These are phyloP conservation scores for Fusarium udum DNA, from an alignment of 2,329 filamentous ascomycete genomes.

Conservation along the genomic window DNA sequence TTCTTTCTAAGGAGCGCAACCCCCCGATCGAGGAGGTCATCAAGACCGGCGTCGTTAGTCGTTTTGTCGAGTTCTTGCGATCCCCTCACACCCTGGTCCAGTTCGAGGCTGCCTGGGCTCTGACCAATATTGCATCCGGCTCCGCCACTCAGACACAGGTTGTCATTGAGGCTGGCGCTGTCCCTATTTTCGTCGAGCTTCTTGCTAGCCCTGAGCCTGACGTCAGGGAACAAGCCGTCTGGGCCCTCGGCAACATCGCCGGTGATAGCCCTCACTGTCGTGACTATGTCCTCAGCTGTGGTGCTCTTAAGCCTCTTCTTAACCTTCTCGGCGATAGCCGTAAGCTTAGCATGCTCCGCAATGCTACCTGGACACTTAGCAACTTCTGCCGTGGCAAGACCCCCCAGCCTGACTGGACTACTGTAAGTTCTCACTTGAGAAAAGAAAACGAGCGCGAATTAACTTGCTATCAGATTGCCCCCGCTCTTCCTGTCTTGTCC, in stretches of 20 bases:
- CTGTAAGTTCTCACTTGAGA: conserved; percentile 66
- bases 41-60: conserved; percentile 96
- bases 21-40: conserved; percentile 99
- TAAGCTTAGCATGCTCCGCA: conserved; percentile 98
- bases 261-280: conserved; percentile 97
- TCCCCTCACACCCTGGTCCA: conserved; percentile 98
- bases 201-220: conserved; percentile 95
- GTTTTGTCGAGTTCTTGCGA: conserved; percentile 97
- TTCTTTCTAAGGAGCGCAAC: conserved; percentile 98
- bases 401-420: conserved; percentile 97
- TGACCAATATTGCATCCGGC: conserved; percentile 99
- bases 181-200: conserved; percentile 98
- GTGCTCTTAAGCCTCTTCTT: conserved; percentile 89
- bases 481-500: conserved; percentile 91
- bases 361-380: conserved; percentile 98
- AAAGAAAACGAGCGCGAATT: conserved; percentile 3
- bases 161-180: conserved; percentile 96
- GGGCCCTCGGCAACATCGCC: conserved; percentile 98
- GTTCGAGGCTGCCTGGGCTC: conserved; percentile 98
- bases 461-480: conserved; percentile 74
- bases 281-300: conserved; percentile 92
- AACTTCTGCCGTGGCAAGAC: conserved; percentile 99
- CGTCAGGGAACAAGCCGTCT: conserved; percentile 97
- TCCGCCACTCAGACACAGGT: conserved; percentile 98
- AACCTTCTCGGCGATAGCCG: conserved; percentile 93